phyloP scores from a whole-genome alignment of 169 alveolate genomes.

The Eimeria acervulina region DNA sequence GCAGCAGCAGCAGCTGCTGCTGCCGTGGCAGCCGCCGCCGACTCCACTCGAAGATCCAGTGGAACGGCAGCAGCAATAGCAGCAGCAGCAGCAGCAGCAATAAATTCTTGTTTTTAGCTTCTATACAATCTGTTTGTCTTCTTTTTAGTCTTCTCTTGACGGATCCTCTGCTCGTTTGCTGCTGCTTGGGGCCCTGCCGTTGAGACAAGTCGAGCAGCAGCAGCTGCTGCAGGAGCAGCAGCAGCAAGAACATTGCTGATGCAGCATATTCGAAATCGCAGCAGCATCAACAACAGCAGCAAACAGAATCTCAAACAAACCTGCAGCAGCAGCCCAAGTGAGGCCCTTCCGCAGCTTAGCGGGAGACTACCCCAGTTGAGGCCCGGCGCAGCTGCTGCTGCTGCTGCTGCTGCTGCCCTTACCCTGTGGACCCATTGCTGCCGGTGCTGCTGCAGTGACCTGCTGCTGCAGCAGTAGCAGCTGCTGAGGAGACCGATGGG shows the following conservation, averaged over 20 bases:
- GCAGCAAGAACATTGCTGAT: background rate
- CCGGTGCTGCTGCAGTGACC: background rate
- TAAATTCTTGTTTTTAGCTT: background rate
- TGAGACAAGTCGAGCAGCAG: constrained; percentile 35
- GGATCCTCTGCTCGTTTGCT: background rate
- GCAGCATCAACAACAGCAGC: background rate
- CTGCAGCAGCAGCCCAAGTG: background rate
- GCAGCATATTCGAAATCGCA: background rate
- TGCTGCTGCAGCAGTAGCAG: background rate
- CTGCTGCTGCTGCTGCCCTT: background rate
- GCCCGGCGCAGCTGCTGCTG: constrained; percentile 9
- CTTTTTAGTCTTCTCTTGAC: background rate
- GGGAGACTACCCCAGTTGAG: background rate
- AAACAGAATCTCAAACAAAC: background rate
- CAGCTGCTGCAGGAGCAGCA: constrained; percentile 9
- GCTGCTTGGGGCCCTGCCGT: background rate
- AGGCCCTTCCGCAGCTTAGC: background rate
- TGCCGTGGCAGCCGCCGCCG: constrained; percentile 15
- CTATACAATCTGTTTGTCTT: background rate
- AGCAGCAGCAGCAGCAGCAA: constrained; percentile 7
- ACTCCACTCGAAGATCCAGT: constrained; percentile 7
- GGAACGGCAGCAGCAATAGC: constrained; percentile 32
- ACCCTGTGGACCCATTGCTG: background rate
- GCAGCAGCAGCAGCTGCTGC: background rate
- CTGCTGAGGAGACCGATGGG: background rate